Base-by-base conservation (phyloP, 2,329 filamentous ascomycete species). In the Penicillium glabrum region DNA sequence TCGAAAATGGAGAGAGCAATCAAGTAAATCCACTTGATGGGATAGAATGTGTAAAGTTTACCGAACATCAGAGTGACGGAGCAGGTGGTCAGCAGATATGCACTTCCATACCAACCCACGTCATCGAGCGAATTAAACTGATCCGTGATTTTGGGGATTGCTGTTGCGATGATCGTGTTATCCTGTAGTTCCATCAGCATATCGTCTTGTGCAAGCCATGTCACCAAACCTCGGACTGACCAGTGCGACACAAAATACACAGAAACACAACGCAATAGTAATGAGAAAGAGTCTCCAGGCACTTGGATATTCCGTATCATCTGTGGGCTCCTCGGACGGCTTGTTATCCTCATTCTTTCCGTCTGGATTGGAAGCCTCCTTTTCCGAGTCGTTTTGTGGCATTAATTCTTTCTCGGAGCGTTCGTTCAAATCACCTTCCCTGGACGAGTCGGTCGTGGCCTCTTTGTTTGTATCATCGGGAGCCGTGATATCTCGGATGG, bases 51-150 rank as follows among this genome's bases (percentile, higher is more conserved):
- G 64, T 79, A 79, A 1, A 79, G 54, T 60, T 75, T 75, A 27
- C 78, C 79, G 47, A 77, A 78, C 6, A 73, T 67, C 19, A 79
- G 64, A 35, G 75, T 74, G 53, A 80, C 72, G 4, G 75, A 69
- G 57, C 74, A 75, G 5, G 69, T 73, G 1, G 77, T 78, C 23
- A 81, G 65, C 8, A 79, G 65, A 58, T 79, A 79, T 3, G 76
- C 69, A 44, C 73, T 76, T 27, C 76, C 76, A 58, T 82, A 81
- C 79, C 80, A 82, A 31, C 77, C 77, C 7, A 82, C 72, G 54
- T 81, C 78, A 5, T 72, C 67, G 35, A 79, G 67, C 4, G 77
- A 76, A 35, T 80, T 67, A 62, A 82, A 82, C 31, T 79, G 67
- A 59, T 79, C 72, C 0, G 79, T 80, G 50, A 82, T 81, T 16